Evolutionary conservation across 2,329 filamentous ascomycete genomes (phyloP), one percentile per base, ranked within the genome.

Genomic region (Helicocarpus griseus): DNA sequence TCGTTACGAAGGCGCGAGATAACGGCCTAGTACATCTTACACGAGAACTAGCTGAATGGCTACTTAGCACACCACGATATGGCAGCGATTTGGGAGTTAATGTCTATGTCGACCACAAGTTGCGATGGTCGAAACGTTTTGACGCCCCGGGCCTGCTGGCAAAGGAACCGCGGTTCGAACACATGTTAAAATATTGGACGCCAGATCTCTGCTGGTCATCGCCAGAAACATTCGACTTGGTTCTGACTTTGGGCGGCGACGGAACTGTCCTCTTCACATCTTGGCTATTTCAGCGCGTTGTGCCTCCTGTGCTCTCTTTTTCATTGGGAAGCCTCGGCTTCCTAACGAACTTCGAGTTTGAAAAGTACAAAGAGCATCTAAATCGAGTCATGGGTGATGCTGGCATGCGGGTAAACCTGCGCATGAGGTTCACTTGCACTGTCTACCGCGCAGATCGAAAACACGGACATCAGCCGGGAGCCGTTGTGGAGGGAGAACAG

Each of bases 351-450:
- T 97, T 97, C 65, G 90, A 97, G 65, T 98, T 93, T 64, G 82
- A 88, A 55, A 80, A 85, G 60, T 96, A 95, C 75, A 89, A 89
- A 69, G 77, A 86, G 53, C 87, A 95, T 63, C 79, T 98, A 31
- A 85, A 88, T 69, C 84, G 83, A 50, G 81, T 97, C 59, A 95
- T 98, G 89, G 89, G 89, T 54, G 88, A 94, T 52, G 82, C 86
- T 1, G 93, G 93, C 51, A 97, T 98, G 91, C 86, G 91, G 50
- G 91, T 97, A 54, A 97, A 95, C 64, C 77, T 98, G 60, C 89
- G 93, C 59, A 98, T 98, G 93, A 87, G 93, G 56, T 98, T 98
- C 69, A 98, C 93, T 14, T 97, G 91, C 73, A 97, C 93, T 0
- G 90, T 98, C 7, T 96, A 91, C 73, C 86, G 91, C 41, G 78